A percentile compares a stretch with the other conserved stretches of the same genome.
These are phyloP conservation scores for Aspergillus caelatus DNA, from an alignment of 2,329 filamentous ascomycete genomes.

Conservation along the genomic window DNA sequence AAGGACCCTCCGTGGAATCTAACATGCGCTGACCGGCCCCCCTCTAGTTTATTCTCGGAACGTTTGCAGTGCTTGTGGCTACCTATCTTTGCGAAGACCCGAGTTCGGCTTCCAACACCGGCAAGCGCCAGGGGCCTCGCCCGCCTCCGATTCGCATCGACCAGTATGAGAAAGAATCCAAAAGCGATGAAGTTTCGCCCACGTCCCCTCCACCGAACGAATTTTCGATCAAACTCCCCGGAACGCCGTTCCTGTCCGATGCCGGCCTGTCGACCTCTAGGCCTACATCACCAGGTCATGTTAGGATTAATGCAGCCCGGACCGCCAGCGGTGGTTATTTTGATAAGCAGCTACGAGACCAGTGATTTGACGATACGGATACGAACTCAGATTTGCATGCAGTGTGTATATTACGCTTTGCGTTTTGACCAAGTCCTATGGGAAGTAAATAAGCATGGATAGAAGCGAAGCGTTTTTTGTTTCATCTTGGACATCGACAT, in stretches of 20 bases:
- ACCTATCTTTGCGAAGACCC: constrained; percentile 82
- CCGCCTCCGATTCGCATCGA: constrained; percentile 60
- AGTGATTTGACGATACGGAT: constrained; percentile 25
- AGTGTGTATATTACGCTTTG: constrained; percentile 17
- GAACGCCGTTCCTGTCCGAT: constrained; percentile 51
- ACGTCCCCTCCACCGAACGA: constrained; percentile 42
- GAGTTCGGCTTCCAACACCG: constrained; percentile 18
- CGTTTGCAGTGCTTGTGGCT: constrained; percentile 74
- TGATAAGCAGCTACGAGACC: constrained; percentile 33
- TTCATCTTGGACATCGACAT: constrained; percentile 6
- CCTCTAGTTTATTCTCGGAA: constrained; percentile 77
- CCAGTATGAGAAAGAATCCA: constrained; percentile 74
- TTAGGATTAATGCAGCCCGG: constrained; percentile 44
- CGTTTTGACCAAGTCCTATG: constrained; percentile 8
- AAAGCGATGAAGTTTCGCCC: constrained; percentile 47
- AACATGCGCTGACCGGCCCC: not conserved
- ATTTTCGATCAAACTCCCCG: constrained; percentile 50
- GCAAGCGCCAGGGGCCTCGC: constrained; percentile 55
- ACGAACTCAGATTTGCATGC: constrained; percentile 16
- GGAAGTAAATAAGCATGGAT: constrained; percentile 25
- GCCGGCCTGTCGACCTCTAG: constrained; percentile 56
- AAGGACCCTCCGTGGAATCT: not conserved
- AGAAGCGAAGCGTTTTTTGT: constrained; percentile 14
- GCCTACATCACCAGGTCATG: constrained; percentile 54
- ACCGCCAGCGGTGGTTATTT: constrained; percentile 42